A percentile compares a stretch with the other conserved stretches of the same genome.
phyloP scores from a whole-genome alignment of 768 basidiomycete genomes.

The Austroboletus eburneus region DNA sequence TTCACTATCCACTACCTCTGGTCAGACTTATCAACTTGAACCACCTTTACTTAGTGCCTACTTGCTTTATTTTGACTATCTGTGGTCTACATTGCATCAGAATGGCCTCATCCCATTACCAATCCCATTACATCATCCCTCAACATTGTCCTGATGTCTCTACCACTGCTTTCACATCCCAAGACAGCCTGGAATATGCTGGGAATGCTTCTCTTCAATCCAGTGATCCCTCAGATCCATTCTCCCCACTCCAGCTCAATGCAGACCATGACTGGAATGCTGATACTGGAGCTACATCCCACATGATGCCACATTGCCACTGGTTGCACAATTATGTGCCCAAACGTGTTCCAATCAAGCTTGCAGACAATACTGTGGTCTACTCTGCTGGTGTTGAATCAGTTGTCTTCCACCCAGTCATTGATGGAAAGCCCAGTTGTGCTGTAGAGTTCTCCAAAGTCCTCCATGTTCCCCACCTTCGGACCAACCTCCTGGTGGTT shows the following conservation, averaged over 20 bases:
- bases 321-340: background rate
- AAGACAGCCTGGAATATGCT: background rate
- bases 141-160: no score
- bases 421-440: background rate
- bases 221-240: background rate
- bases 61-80: no score
- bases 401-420: conserved; percentile 3
- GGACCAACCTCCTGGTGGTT: conserved; percentile 18
- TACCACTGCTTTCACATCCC: background rate
- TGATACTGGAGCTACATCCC: background rate
- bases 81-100: no score
- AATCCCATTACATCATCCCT: no score
- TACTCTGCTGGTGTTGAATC: conserved; percentile 1
- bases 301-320: background rate
- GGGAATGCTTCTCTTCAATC: background rate
- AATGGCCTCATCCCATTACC: no score
- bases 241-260: background rate
- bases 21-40: no score
- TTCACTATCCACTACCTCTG: no score
- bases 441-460: conserved; percentile 14
- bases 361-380: background rate
- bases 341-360: background rate
- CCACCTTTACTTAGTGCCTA: no score
- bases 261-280: conserved; percentile 1
- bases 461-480: conserved; percentile 15